phyloP scores from a whole-genome alignment of 345 rosid genomes.

The Ceriops tagal region DNA sequence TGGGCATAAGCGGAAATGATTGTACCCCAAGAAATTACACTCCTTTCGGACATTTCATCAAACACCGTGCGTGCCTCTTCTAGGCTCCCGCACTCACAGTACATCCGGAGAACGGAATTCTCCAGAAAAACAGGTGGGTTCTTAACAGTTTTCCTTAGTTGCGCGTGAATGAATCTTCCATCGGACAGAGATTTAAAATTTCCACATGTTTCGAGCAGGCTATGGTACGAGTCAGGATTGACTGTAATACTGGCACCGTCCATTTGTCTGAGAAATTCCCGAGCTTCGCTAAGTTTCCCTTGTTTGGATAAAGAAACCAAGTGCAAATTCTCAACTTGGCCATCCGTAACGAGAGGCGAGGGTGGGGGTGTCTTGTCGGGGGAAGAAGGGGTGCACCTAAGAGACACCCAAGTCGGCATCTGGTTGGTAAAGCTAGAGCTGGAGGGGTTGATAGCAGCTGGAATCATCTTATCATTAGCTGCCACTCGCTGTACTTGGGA shows the following conservation, averaged over 20 bases:
- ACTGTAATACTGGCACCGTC: conserved; percentile 49
- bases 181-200: conserved; percentile 35
- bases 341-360: conserved; percentile 26
- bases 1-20: conserved; percentile 53
- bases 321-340: conserved; percentile 54
- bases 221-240: conserved; percentile 34
- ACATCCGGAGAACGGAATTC: conserved; percentile 45
- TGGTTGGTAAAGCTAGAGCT: conserved; percentile 29
- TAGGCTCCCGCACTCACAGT: conserved; percentile 50
- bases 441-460: conserved; percentile 4
- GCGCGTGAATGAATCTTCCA: conserved; percentile 46
- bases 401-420: conserved; percentile 59
- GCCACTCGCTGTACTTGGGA: background rate
- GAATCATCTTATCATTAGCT: background rate
- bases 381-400: conserved; percentile 35
- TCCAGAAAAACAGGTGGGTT: conserved; percentile 41
- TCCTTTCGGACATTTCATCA: conserved; percentile 57
- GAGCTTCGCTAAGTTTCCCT: conserved; percentile 61
- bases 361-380: conserved; percentile 4
- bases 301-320: conserved; percentile 53
- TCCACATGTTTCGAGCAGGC: conserved; percentile 49
- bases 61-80: conserved; percentile 53
- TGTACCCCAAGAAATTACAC: conserved; percentile 36
- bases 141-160: conserved; percentile 24
- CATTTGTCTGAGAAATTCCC: conserved; percentile 48